phyloP scores from a whole-genome alignment of 345 rosid genomes.

The Eucalyptus globulus region DNA sequence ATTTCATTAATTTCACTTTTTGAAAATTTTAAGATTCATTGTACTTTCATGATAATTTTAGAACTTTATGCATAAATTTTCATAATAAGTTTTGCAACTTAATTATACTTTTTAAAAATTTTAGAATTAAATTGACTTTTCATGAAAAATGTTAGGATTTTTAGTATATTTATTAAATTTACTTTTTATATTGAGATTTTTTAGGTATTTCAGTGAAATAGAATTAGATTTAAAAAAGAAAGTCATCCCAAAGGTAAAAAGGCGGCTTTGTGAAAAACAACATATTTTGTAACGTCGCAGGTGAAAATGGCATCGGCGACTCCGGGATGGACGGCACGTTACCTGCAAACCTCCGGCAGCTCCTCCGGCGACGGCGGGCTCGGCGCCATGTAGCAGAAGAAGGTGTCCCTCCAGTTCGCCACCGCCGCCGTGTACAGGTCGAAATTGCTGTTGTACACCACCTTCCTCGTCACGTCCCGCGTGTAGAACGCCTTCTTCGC shows the following conservation, averaged over 20 bases:
- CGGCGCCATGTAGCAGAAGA: slow-evolving; percentile 15
- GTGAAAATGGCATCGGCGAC: neutral
- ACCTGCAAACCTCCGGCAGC: slow-evolving; percentile 28
- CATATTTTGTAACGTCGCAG: neutral
- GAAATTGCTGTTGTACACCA: slow-evolving; percentile 16
- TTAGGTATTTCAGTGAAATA: no score
- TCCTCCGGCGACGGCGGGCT: slow-evolving; percentile 3
- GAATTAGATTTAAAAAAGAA: neutral
- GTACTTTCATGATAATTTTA: no score
- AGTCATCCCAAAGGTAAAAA: neutral
- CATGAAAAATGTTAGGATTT: no score
- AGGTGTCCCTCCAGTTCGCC: slow-evolving; percentile 29
- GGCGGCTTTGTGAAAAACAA: neutral
- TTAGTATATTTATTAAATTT: no score
- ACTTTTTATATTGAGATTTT: no score
- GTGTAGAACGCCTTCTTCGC: slow-evolving; percentile 7
- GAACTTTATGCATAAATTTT: no score
- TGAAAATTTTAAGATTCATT: no score
- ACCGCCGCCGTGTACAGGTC: slow-evolving; percentile 5
- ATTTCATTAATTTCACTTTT: no score
- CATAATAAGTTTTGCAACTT: no score
- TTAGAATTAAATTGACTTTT: no score
- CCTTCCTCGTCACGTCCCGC: slow-evolving; percentile 1
- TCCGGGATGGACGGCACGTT: neutral
- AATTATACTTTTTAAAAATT: no score